Evolutionary conservation across 2,329 filamentous ascomycete species (phyloP), one percentile per base, ranked within the genome.

Genomic region (Ceratocystiopsis sp.): DNA sequence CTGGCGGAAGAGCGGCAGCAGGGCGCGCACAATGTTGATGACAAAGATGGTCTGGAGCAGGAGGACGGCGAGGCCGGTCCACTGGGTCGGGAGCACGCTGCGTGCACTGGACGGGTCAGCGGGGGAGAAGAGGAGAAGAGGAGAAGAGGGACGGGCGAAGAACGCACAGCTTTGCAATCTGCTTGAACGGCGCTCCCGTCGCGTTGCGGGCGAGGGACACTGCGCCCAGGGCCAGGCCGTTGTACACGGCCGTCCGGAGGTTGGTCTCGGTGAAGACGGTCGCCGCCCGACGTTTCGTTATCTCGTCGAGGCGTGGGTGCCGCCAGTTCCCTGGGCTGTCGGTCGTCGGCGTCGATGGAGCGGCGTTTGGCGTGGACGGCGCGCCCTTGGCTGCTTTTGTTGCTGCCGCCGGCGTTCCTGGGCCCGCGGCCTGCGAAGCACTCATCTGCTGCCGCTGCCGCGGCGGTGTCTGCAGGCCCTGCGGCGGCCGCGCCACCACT

Each of bases 261-360:
- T 94, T 89, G 57, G 73, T 74, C 52, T 87, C 78, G 44, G 78
- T 76, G 58, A 96, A 94, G 40, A 71, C 82, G 14, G 78, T 76
- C 17, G 78, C 79, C 58, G 84, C 79, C 56, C 86, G 83, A 42
- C 91, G 78, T 49, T 73, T 73, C 15, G 82, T 77, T 57, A 98
- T 93, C 61, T 96, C 89, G 54, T 85, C 73, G 50, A 95, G 71
- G 49, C 80, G 78, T 33, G 91, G 91, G 59, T 98, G 91, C 55
- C 78, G 75, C 89, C 91, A 98, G 56, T 79, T 84, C 44, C 89
- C 87, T 8, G 84, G 73, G 52, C 71, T 75, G 42, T 75, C 72
- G 25, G 60, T 55, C 18, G 55, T 48, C 1, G 60, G 49, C 9
- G 43, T 42, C 12, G 38, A 18, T 9, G 46, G 38, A 3, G 40